Conservation (phyloP, 306 rosid genomes). For the Quercus berberidifolia region DNA sequence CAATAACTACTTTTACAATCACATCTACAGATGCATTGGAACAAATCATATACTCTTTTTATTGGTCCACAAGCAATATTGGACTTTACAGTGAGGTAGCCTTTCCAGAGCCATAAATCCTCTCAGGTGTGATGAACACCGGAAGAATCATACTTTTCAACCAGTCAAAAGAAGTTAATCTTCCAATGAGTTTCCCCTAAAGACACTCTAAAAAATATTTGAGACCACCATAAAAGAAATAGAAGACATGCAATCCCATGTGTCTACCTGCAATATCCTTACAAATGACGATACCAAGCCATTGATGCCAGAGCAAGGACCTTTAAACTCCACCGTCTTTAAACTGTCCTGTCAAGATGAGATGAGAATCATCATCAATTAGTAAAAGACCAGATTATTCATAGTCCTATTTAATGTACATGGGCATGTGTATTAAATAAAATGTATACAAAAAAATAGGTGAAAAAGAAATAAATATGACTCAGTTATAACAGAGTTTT, state of each 20-base stretch:
- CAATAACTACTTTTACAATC: slow-evolving; percentile 6
- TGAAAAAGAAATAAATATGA: not conserved
- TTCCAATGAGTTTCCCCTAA: not conserved
- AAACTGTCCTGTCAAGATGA: slow-evolving; percentile 88
- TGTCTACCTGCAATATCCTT: slow-evolving; percentile 69
- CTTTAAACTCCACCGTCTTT: slow-evolving; percentile 51
- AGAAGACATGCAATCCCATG: not conserved
- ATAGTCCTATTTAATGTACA: not conserved
- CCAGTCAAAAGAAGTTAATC: slow-evolving; percentile 1
- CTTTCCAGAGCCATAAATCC: not conserved
- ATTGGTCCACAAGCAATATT: not conserved
- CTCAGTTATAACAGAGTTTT: not conserved
- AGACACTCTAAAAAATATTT: not conserved
- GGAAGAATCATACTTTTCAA: not conserved
- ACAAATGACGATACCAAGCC: slow-evolving; percentile 85
- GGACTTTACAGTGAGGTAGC: slow-evolving; percentile 2
- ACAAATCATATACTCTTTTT: not conserved
- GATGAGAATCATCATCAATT: slow-evolving; percentile 28
- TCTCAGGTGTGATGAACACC: not conserved
- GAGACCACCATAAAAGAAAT: slow-evolving; percentile 4
- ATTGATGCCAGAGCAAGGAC: slow-evolving; percentile 58
- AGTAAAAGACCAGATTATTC: slow-evolving; percentile 5
- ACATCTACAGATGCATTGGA: not conserved
- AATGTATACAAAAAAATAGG: not conserved
- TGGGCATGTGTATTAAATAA: not conserved